Conservation (phyloP, 108 stramenopile genomes). For the Cyclotella sp. region DNA sequence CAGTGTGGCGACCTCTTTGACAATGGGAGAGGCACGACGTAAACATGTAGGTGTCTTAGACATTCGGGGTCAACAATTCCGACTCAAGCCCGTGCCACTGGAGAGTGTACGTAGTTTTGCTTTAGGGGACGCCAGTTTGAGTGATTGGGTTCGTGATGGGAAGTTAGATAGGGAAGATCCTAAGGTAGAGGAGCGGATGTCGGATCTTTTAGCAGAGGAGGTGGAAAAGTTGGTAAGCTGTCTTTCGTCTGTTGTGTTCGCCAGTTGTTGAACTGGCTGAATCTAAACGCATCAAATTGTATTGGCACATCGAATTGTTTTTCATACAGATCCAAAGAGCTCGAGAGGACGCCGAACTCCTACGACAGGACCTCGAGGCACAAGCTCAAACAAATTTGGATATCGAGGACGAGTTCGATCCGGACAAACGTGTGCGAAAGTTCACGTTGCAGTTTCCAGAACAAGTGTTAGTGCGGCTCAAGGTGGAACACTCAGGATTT, state of each 20-base stretch:
- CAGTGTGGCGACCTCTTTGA: conserved; percentile 91
- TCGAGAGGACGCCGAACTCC: conserved; percentile 39
- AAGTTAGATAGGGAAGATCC: conserved; percentile 81
- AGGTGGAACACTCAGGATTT: conserved; percentile 96
- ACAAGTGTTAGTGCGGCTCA: conserved; percentile 90
- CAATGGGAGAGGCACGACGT: conserved; percentile 82
- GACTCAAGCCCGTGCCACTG: conserved; percentile 76
- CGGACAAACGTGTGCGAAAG: conserved; percentile 47
- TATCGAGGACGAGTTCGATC: conserved; percentile 47
- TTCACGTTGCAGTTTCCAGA: conserved; percentile 73
- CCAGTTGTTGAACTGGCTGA: background rate
- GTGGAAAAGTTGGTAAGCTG: conserved; percentile 68
- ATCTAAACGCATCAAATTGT: background rate
- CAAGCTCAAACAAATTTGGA: conserved; percentile 21
- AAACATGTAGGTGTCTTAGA: conserved; percentile 92
- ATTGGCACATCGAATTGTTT: background rate
- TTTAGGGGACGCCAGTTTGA: conserved; percentile 69
- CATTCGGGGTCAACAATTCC: conserved; percentile 75
- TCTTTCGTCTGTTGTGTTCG: background rate
- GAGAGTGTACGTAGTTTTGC: conserved; percentile 86
- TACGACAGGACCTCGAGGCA: conserved; percentile 39
- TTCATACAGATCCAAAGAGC: conserved; percentile 38
- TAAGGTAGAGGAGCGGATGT: conserved; percentile 76
- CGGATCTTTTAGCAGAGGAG: conserved; percentile 62
- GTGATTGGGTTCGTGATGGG: conserved; percentile 33